phyloP scores from a whole-genome alignment of 2,329 filamentous ascomycete genomes.

The Cladobotryum mycophilum region DNA sequence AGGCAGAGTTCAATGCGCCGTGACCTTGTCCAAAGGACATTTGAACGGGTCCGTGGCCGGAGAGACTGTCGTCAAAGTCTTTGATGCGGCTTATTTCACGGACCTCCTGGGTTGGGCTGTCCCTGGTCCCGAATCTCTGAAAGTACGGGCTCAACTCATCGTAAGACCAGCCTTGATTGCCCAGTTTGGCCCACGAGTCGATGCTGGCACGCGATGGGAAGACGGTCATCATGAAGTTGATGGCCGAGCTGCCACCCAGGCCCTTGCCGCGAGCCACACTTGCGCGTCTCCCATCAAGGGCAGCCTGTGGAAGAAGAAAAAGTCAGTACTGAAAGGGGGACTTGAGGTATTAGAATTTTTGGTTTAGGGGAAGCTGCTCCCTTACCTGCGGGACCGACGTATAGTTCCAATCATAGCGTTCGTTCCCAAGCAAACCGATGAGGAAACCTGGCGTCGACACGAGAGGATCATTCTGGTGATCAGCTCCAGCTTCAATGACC shows the following conservation, averaged over 20 bases:
- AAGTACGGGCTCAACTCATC: conserved; percentile 27
- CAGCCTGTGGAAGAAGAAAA: too few species aligned
- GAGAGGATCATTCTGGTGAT: too few species aligned
- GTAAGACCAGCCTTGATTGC: conserved; percentile 23
- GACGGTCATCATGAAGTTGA: background rate
- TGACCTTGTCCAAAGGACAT: conserved; percentile 31
- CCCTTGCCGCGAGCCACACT: background rate
- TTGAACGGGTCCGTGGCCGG: conserved; percentile 30
- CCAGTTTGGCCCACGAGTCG: conserved; percentile 3
- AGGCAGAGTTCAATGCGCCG: conserved; percentile 26
- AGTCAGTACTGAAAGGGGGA: too few species aligned
- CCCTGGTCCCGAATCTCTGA: conserved; percentile 28
- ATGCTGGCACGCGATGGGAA: background rate
- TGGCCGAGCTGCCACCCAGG: background rate
- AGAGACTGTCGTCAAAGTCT: conserved; percentile 26
- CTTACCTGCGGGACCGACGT: too few species aligned
- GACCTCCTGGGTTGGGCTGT: conserved; percentile 19
- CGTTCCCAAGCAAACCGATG: too few species aligned
- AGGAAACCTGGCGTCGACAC: too few species aligned
- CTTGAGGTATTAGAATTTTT: too few species aligned
- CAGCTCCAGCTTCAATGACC: too few species aligned
- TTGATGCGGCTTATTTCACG: conserved; percentile 22
- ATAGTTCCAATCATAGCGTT: too few species aligned
- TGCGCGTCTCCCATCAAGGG: too few species aligned
- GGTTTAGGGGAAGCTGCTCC: too few species aligned